A percentile compares a stretch with the other conserved stretches of the same genome.
Evolutionary conservation across 1,139 yeast species (phyloP).

Genomic region (Yamadazyma songkhlaensis): DNA sequence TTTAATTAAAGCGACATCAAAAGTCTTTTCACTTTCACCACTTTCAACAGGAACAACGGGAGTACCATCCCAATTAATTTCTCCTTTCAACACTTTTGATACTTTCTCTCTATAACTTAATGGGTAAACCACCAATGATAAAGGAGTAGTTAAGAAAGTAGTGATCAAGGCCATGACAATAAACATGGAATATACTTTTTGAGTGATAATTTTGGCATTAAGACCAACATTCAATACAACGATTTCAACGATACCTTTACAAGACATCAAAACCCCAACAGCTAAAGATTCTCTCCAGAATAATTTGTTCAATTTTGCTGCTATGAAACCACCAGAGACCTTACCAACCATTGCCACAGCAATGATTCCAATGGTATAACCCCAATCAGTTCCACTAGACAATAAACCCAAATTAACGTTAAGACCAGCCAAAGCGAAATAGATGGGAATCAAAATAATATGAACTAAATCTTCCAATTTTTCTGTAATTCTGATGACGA

Average conservation of each 20-base stretch:
- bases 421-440: constrained; percentile 77
- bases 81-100: constrained; percentile 36
- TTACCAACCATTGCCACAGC: constrained; percentile 66
- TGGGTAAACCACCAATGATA: constrained; percentile 61
- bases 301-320: constrained; percentile 60
- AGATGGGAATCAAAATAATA: constrained; percentile 66
- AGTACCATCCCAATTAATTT: constrained; percentile 40
- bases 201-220: constrained; percentile 62
- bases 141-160: constrained; percentile 73
- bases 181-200: constrained; percentile 72
- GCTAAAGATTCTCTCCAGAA: constrained; percentile 70
- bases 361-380: constrained; percentile 64
- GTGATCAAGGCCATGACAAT: constrained; percentile 76
- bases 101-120: constrained; percentile 55
- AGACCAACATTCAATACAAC: constrained; percentile 75
- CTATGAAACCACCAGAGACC: constrained; percentile 60
- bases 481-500: constrained; percentile 64
- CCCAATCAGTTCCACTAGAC: constrained; percentile 71
- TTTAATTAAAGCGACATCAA: constrained; percentile 11
- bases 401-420: constrained; percentile 64
- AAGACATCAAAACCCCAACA: constrained; percentile 82
- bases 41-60: constrained; percentile 15
- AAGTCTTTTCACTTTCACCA: constrained; percentile 17
- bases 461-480: constrained; percentile 76
- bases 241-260: constrained; percentile 83